Evolutionary conservation across 129 eudicot species (phyloP).

Genomic region (Heracleum sosnowskyi): DNA sequence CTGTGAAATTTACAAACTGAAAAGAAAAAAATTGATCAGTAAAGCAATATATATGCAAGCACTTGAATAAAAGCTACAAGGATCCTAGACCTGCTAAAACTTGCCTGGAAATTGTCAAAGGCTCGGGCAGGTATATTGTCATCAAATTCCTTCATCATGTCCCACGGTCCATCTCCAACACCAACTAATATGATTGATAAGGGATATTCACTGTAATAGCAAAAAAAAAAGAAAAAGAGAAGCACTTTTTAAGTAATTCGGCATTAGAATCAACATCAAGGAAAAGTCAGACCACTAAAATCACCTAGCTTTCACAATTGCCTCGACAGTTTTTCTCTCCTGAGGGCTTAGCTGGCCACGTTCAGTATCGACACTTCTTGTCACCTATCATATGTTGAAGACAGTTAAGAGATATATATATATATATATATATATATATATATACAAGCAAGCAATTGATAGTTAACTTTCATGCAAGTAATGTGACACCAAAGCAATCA

Average conservation of each 20-base stretch:
- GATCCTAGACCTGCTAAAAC: conserved; percentile 14
- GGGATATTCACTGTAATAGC: conserved; percentile 60
- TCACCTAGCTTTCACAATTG: conserved; percentile 92
- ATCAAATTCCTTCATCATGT: conserved; percentile 91
- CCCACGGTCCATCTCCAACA: conserved; percentile 99
- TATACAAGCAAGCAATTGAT: not conserved
- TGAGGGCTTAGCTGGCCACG: conserved; percentile 73
- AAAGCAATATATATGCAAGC: not conserved
- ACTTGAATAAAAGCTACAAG: not conserved
- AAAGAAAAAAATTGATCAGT: conserved; percentile 14
- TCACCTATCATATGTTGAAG: too few species aligned
- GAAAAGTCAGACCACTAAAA: conserved; percentile 9
- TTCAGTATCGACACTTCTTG: conserved; percentile 89
- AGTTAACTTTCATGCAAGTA: not conserved
- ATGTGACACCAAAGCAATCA: not conserved
- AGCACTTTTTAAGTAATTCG: conserved; percentile 3
- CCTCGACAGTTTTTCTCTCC: conserved; percentile 78
- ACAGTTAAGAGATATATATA: too few species aligned
- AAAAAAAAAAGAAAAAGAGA: not conserved
- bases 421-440: too few species aligned
- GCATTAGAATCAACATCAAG: not conserved
- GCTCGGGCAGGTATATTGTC: conserved; percentile 87
- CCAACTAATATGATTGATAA: conserved; percentile 83
- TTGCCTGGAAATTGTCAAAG: conserved; percentile 90
- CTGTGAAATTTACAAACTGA: conserved; percentile 92